Evolutionary conservation across 2,329 filamentous ascomycete genomes (phyloP), one percentile per base, ranked within the genome.

Genomic region (Cladosporium sp.): DNA sequence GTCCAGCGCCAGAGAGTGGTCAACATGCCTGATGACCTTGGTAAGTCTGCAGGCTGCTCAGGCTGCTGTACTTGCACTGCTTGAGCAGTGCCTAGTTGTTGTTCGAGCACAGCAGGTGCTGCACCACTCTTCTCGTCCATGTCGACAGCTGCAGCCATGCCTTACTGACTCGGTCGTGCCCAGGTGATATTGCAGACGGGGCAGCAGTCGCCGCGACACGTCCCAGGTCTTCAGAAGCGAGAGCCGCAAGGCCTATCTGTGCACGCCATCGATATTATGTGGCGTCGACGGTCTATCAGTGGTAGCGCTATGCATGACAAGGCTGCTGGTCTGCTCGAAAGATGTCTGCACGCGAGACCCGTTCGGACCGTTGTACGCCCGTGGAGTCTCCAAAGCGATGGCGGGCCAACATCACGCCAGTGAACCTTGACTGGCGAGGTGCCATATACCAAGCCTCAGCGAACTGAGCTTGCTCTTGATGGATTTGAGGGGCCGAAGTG

Each of bases 1-100:
- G 56, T 53, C 56, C 57, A 59, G 18, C 46, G 38, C 38, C 48
- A 48, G n/a, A 51, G 45, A 19, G 38, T 42, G 34, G 43, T 46
- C 33, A 48, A 40, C 48, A 54, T 52, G 16, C 18, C 14, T 14
- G 9, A n/a, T 16, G 40, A 10, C 19, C 16, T 16, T 8, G 40
- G 4, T 9, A 3, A 2, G 9, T 40, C 8, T 35, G 28, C 16
- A 16, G 46, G 10, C 7, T 9, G 38, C 19, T 37, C 40, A 14
- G n/a, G 13, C 13, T 33, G 41, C 19, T 11, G 40, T 13, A 9
- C 16, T 11, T 41, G 22, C 28, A 32, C 48, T 8, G 32, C 9
- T 28, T 37, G 18, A n/a, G 11, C 16, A 14, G 16, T n/a, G 9
- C 33, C 35, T 9, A 49, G 28, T 31, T 35, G 28, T 16, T 49